Evolutionary conservation across 1,284 basidiomycete genomes (phyloP).

Genomic region (Malassezia psittaci): DNA sequence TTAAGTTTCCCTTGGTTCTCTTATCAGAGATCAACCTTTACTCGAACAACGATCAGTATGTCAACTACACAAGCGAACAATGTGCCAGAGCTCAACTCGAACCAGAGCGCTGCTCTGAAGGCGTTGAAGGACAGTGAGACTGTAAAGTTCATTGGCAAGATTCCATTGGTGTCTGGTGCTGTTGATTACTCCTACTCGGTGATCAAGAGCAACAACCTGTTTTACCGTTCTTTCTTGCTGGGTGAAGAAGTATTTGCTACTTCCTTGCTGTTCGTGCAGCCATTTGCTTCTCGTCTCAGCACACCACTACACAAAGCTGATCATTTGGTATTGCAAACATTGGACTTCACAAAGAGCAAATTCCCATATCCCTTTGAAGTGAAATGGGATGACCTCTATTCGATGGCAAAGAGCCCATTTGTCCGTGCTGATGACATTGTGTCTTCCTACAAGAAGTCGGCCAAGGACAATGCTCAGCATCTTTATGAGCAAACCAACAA

Average conservation of each 20-base stretch:
- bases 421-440: conserved; percentile 26
- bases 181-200: conserved; percentile 33
- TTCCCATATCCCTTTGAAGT: conserved; percentile 45
- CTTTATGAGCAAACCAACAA: conserved; percentile 17
- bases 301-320: conserved; percentile 41
- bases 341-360: conserved; percentile 42
- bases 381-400: conserved; percentile 31
- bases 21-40: no score
- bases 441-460: conserved; percentile 24
- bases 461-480: conserved; percentile 22
- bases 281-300: conserved; percentile 31
- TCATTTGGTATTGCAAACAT: conserved; percentile 30
- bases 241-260: conserved; percentile 28
- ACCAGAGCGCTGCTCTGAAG: background rate
- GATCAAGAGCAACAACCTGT: conserved; percentile 32
- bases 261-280: conserved; percentile 30
- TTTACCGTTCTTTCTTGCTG: conserved; percentile 32
- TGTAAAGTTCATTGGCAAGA: conserved; percentile 26
- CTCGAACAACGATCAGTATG: background rate
- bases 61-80: background rate
- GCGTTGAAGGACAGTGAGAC: conserved; percentile 25
- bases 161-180: conserved; percentile 38
- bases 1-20: no score
- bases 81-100: background rate
- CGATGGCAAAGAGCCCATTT: conserved; percentile 28